These are phyloP conservation scores for Fusarium torulosum DNA, from an alignment of 2,329 filamentous ascomycete genomes.

Conservation along the genomic window DNA sequence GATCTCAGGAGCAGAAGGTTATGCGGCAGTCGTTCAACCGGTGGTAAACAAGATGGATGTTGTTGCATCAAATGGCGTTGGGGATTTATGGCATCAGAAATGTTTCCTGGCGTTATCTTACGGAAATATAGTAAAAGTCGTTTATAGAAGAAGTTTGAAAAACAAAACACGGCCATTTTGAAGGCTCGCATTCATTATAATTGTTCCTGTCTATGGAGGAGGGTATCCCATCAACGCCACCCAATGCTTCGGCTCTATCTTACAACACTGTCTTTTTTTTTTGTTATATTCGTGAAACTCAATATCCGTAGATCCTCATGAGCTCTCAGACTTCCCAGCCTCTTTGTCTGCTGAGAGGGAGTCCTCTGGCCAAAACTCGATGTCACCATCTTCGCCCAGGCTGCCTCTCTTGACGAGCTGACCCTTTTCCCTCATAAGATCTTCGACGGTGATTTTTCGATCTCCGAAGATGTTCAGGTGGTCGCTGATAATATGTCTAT, in stretches of 20 bases:
- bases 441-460: conserved; percentile 76
- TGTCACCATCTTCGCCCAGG: conserved; percentile 81
- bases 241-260: conserved; percentile 35
- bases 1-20: conserved; percentile 77
- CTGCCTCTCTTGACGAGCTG: conserved; percentile 78
- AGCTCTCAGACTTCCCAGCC: conserved; percentile 26
- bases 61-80: conserved; percentile 49
- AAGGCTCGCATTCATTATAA: conserved; percentile 8
- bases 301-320: not conserved
- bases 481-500: conserved; percentile 91
- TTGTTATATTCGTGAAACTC: not conserved
- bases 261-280: conserved; percentile 23
- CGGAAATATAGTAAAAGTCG: conserved; percentile 26
- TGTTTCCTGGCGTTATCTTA: conserved; percentile 37
- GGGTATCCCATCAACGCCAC: conserved; percentile 43
- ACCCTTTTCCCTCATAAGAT: conserved; percentile 81
- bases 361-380: conserved; percentile 92
- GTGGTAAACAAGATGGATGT: conserved; percentile 47
- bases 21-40: conserved; percentile 77
- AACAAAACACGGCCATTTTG: conserved; percentile 3
- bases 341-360: conserved; percentile 45
- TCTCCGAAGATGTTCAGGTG: conserved; percentile 85
- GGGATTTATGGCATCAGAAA: conserved; percentile 27
- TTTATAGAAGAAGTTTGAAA: conserved; percentile 27
- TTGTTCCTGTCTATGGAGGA: conserved; percentile 29